Conservation (phyloP, 2,329 filamentous ascomycete genomes). For the Lasiodiplodia sp. region DNA sequence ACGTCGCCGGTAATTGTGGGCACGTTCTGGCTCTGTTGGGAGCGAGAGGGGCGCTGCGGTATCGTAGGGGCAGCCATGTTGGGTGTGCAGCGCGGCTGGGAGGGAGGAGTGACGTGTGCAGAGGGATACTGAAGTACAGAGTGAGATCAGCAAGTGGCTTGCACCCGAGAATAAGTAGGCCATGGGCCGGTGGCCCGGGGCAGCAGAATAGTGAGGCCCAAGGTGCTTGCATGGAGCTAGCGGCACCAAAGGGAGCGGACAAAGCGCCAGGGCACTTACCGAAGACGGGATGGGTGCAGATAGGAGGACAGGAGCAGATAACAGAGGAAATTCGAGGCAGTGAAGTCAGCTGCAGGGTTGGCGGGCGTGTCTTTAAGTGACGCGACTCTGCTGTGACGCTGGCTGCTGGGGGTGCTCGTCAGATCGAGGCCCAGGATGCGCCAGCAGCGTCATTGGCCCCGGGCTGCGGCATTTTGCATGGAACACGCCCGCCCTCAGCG, state of each 20-base stretch:
- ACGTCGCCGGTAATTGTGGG: conserved; percentile 57
- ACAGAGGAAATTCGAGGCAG: neutral
- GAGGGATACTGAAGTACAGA: conserved; percentile 1
- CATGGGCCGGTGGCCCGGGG: neutral
- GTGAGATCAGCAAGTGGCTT: neutral
- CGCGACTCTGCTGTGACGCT: conserved; percentile 16
- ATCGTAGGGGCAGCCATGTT: conserved; percentile 62
- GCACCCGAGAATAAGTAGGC: neutral
- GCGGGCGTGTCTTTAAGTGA: conserved; percentile 26
- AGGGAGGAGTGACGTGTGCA: conserved; percentile 3
- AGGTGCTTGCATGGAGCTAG: conserved; percentile 21
- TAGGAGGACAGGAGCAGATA: neutral
- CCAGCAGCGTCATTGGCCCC: conserved; percentile 18
- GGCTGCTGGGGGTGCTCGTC: conserved; percentile 23
- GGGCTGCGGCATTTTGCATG: conserved; percentile 25
- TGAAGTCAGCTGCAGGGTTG: conserved; percentile 20
- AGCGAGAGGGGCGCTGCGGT: conserved; percentile 68
- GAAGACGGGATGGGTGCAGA: conserved; percentile 11
- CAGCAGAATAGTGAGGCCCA: conserved; percentile 9
- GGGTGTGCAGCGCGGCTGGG: neutral
- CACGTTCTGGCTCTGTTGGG: conserved; percentile 53
- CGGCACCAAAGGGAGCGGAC: conserved; percentile 13
- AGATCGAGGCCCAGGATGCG: conserved; percentile 22
- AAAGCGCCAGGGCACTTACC: conserved; percentile 26
- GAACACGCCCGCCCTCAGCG: conserved; percentile 23